These are phyloP conservation scores for Vigna unguiculata DNA, from an alignment of 306 rosid species.

Conservation along the genomic window DNA sequence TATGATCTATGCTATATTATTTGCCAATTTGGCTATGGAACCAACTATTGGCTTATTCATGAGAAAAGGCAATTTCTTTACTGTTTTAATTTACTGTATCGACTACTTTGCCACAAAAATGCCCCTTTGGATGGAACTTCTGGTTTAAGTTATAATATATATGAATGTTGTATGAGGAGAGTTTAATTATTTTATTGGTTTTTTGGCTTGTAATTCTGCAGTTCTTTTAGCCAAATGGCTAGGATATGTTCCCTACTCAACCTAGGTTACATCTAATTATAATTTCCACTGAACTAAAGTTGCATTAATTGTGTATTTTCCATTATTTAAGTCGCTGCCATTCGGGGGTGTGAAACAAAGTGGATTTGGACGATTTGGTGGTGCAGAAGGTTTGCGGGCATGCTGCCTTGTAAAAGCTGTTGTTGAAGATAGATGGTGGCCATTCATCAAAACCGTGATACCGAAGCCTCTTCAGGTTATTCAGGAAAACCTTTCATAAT, in stretches of 20 bases:
- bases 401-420: conserved; percentile 97
- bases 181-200: neutral
- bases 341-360: conserved; percentile 95
- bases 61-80: conserved; percentile 3
- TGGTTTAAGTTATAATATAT: conserved; percentile 9
- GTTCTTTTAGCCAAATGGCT: conserved; percentile 36
- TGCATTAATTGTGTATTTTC: conserved; percentile 49
- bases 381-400: conserved; percentile 92
- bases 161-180: neutral
- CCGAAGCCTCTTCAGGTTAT: conserved; percentile 95
- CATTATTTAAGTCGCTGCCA: conserved; percentile 77
- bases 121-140: neutral
- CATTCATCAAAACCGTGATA: conserved; percentile 73
- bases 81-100: neutral
- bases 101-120: conserved; percentile 7
- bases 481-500: conserved; percentile 36
- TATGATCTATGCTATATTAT: conserved; percentile 1
- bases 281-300: conserved; percentile 41
- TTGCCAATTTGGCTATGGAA: conserved; percentile 6
- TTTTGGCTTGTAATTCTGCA: conserved; percentile 24
- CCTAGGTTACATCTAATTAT: conserved; percentile 15
- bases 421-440: conserved; percentile 98
- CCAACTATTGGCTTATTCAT: conserved; percentile 18
- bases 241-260: conserved; percentile 15
- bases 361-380: conserved; percentile 97